These are phyloP conservation scores for Speleostelium caveatum DNA, from an alignment of 78 protist species.

Conservation along the genomic window DNA sequence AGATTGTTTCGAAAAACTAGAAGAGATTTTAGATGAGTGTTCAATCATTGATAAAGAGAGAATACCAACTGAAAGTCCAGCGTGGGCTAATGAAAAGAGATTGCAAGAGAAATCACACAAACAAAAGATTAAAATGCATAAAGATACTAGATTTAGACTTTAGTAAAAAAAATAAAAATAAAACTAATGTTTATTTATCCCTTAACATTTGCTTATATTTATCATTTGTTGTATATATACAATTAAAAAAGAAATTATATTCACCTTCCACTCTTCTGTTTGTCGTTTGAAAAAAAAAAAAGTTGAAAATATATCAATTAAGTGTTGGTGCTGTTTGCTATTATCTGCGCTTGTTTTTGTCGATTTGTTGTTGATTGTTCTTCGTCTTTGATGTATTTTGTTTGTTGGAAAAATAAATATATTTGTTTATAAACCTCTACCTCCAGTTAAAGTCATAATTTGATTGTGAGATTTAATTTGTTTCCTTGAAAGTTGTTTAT, in stretches of 20 bases:
- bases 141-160: background rate
- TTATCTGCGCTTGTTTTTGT: background rate
- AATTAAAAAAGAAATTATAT: background rate
- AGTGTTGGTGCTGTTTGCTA: too few relatives aligned
- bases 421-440: conserved; percentile 52
- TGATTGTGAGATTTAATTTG: conserved; percentile 32
- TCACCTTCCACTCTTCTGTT: background rate
- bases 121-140: conserved; percentile 10
- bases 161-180: too few relatives aligned
- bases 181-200: too few relatives aligned
- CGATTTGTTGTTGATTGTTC: background rate
- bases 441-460: conserved; percentile 56
- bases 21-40: conserved; percentile 11
- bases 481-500: conserved; percentile 46
- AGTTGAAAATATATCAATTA: too few relatives aligned
- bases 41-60: conserved; percentile 41
- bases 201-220: too few relatives aligned
- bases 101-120: conserved; percentile 13
- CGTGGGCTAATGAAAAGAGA: conserved; percentile 46
- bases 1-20: conserved; percentile 43
- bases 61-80: conserved; percentile 52
- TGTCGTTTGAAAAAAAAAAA: too few relatives aligned
- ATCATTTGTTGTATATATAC: too few relatives aligned
- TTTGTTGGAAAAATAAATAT: background rate
- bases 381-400: background rate